Evolutionary conservation across 73 alveolate genomes (phyloP).

Genomic region (Paramecium sonneborni): DNA sequence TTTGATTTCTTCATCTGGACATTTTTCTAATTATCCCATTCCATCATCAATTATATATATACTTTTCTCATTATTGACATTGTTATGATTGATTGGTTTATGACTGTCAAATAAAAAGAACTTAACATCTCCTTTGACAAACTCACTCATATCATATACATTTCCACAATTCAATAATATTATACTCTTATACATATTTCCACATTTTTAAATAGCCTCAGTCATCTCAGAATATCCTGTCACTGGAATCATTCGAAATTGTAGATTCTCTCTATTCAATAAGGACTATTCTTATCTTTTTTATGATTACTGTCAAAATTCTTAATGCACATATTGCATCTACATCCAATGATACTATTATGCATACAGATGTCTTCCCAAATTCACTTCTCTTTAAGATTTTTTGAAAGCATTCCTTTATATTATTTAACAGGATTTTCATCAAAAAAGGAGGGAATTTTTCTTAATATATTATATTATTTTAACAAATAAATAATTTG

Average conservation of each 20-base stretch:
- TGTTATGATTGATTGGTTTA: not conserved
- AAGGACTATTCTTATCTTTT: not conserved
- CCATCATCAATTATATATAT: constrained; percentile 49
- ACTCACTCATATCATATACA: constrained; percentile 42
- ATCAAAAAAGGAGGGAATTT: constrained; percentile 14
- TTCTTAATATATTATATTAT: not conserved
- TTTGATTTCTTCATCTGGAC: constrained; percentile 38
- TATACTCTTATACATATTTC: not conserved
- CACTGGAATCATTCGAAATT: constrained; percentile 36
- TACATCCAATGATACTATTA: constrained; percentile 35
- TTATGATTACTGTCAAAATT: not conserved
- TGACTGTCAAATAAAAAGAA: constrained; percentile 41
- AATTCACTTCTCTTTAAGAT: constrained; percentile 36
- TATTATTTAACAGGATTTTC: constrained; percentile 38
- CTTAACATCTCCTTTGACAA: not conserved
- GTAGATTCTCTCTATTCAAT: constrained; percentile 15
- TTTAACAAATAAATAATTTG: not conserved
- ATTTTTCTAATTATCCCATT: not conserved
- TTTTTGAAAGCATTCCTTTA: constrained; percentile 6
- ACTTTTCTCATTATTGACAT: not conserved
- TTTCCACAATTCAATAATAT: constrained; percentile 46
- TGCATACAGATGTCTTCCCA: constrained; percentile 51
- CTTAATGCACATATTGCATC: constrained; percentile 47
- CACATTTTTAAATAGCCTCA: not conserved
- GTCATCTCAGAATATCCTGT: constrained; percentile 30